A percentile compares a stretch with the other conserved stretches of the same genome.
phyloP scores from a whole-genome alignment of 2,329 filamentous ascomycete genomes.

The Cordyceps javanica region DNA sequence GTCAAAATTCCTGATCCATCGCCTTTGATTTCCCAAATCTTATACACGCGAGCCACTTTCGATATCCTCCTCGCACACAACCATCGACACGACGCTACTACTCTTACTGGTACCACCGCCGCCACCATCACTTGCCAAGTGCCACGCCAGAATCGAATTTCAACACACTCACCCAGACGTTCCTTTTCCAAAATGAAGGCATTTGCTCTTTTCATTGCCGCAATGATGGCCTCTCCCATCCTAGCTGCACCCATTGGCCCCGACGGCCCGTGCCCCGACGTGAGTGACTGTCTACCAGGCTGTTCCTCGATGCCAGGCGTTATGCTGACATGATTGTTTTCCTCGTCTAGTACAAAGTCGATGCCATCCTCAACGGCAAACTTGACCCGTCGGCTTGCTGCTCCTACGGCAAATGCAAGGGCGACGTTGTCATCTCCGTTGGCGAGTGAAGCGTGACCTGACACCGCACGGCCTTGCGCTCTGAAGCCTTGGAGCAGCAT shows the following conservation, averaged over 20 bases:
- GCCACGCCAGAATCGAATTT: not conserved
- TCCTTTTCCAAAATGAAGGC: constrained; percentile 18
- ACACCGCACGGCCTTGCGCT: not conserved
- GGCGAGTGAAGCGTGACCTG: constrained; percentile 21
- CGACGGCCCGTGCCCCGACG: constrained; percentile 29
- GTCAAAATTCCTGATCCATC: too few species aligned
- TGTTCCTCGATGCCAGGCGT: not conserved
- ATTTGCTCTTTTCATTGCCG: constrained; percentile 16
- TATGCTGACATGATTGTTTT: not conserved
- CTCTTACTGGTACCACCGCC: not conserved
- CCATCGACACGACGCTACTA: not conserved
- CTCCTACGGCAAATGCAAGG: constrained; percentile 47
- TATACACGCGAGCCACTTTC: not conserved
- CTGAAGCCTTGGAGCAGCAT: not conserved
- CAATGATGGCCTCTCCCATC: constrained; percentile 13
- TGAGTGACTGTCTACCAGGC: constrained; percentile 17
- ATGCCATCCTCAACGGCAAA: constrained; percentile 41
- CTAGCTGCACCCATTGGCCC: constrained; percentile 20
- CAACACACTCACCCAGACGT: not conserved
- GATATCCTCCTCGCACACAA: not conserved
- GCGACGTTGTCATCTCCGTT: constrained; percentile 43
- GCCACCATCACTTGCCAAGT: too few species aligned
- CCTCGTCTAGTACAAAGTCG: constrained; percentile 25
- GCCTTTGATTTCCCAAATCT: not conserved
- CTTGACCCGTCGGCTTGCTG: constrained; percentile 46